Evolutionary conservation across 2,329 filamentous ascomycete species (phyloP), one percentile per base, ranked within the genome.

Genomic region (Diplodia sapinea): DNA sequence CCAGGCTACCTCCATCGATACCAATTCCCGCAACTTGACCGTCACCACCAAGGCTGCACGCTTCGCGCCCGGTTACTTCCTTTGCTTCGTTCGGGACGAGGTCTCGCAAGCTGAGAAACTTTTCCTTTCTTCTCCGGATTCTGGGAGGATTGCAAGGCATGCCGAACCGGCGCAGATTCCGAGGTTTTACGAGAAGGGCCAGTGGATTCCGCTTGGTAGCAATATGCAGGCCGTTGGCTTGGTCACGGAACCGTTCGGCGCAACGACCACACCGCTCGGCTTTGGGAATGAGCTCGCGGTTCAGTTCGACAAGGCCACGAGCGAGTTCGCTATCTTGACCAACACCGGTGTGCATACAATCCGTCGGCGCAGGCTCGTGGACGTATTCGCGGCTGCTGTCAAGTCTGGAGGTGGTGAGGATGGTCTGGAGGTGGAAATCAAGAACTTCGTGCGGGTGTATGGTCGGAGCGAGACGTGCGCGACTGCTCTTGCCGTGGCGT

Each of bases 251-350:
- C 87, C 91, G 0, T 94, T 93, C 72, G 66, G 66, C n/a, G 78
- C 78, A 0, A 85, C 88, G 17, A 91, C 91, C 11, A 85, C 88
- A 0, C 81, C 81, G 12, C 86, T 88, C 26, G 94, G 94, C 0
- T 98, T 97, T 74, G 94, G 94, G 12, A 99, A 99, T 73, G 95
- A 99, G 79, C 83, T 98, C 67, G 93, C 95, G 1, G 91, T 96
- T n/a, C 96, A 99, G 73, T 99, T 95, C 73, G 95, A 99, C 74
- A 86, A 91, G 69, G 84, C 89, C 0, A 86, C 91, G 0, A 88
- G 90, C 62, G 94, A 99, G 75, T 89, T 98, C 70, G 95, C 94
- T 1, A 88, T 99, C 56, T 84, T 99, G 65, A 98, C 95, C 38
- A 96, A 95, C 73, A 93, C 88, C 15, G 95, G 95, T 2, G 88